Evolutionary conservation across 768 basidiomycete genomes (phyloP).

Genomic region (Trametes cinnabarina): DNA sequence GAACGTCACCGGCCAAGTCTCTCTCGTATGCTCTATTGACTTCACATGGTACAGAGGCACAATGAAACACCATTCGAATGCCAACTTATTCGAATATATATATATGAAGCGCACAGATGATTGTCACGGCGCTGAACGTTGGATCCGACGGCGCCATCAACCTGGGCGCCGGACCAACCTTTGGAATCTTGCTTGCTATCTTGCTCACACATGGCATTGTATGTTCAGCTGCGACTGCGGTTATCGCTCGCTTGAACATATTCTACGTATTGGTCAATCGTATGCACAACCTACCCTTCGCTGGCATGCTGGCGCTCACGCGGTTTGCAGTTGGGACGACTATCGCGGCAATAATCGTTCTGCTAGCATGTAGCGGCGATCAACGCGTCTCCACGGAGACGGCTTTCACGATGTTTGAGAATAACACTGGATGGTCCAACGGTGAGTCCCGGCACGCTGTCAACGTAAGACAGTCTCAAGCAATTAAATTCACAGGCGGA

Average conservation of each 20-base stretch:
- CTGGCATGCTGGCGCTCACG: neutral
- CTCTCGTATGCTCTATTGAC: slow-evolving; percentile 73
- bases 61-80: neutral
- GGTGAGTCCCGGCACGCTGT: slow-evolving; percentile 38
- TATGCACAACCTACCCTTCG: slow-evolving; percentile 26
- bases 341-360: slow-evolving; percentile 57
- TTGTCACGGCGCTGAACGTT: slow-evolving; percentile 66
- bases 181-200: slow-evolving; percentile 63
- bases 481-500: slow-evolving; percentile 42
- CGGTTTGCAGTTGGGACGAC: slow-evolving; percentile 51
- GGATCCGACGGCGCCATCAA: slow-evolving; percentile 50
- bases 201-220: slow-evolving; percentile 66
- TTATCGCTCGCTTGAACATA: slow-evolving; percentile 67
- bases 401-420: slow-evolving; percentile 69
- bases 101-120: slow-evolving; percentile 63
- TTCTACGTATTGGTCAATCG: slow-evolving; percentile 69
- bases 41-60: slow-evolving; percentile 53
- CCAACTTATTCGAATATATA: neutral
- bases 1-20: slow-evolving; percentile 68
- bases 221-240: slow-evolving; percentile 65
- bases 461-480: neutral
- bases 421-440: slow-evolving; percentile 66
- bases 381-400: slow-evolving; percentile 61
- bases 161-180: slow-evolving; percentile 60
- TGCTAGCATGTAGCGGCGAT: slow-evolving; percentile 55